phyloP scores from a whole-genome alignment of 2,329 filamentous ascomycete species.

The Exophiala sp. region DNA sequence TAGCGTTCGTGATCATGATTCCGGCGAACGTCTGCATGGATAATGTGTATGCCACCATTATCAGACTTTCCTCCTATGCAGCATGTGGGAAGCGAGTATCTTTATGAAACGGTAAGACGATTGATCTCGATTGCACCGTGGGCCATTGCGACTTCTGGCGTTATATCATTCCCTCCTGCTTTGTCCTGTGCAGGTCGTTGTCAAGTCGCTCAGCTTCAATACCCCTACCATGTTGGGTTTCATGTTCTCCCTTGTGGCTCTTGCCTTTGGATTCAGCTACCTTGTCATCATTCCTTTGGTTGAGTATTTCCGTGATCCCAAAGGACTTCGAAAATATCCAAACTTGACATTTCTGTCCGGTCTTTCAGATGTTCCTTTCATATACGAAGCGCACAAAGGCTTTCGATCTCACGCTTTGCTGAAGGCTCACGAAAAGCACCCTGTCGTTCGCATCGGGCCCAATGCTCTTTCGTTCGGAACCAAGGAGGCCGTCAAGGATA shows the following conservation, averaged over 20 bases:
- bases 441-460: slow-evolving; percentile 11
- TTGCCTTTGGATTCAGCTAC: background rate
- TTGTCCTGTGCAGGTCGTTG: background rate
- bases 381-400: slow-evolving; percentile 26
- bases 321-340: slow-evolving; percentile 48
- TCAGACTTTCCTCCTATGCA: background rate
- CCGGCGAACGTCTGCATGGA: background rate
- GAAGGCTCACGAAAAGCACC: slow-evolving; percentile 50
- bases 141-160: background rate
- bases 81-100: background rate
- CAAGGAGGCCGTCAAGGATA: slow-evolving; percentile 31
- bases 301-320: background rate
- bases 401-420: slow-evolving; percentile 24
- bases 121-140: background rate
- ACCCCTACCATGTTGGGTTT: background rate
- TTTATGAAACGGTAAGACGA: background rate
- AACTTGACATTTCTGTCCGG: slow-evolving; percentile 44
- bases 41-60: background rate
- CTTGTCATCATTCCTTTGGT: background rate
- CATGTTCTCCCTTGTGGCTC: background rate
- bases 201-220: background rate
- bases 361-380: slow-evolving; percentile 44
- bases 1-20: background rate
- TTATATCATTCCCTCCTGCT: background rate
- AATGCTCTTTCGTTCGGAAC: slow-evolving; percentile 12